Conservation (phyloP, 129 eudicot species). For the Pseudognaphalium luteoalbum region DNA sequence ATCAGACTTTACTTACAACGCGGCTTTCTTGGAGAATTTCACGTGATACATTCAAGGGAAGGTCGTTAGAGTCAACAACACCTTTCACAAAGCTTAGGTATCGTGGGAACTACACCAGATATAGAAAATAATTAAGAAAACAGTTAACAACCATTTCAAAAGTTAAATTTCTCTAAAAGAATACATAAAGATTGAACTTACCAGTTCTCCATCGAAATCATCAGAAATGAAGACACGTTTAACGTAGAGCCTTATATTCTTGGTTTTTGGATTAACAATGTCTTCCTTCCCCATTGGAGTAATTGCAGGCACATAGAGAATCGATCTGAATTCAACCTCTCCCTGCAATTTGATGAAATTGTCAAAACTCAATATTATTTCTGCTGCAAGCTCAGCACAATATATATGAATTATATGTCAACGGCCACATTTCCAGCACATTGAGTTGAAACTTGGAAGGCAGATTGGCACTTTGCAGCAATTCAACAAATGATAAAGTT, state of each 20-base stretch:
- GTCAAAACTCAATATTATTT: background rate
- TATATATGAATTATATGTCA: background rate
- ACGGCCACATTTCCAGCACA: background rate
- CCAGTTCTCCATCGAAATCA: slow-evolving; percentile 97
- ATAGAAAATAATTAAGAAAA: slow-evolving; percentile 8
- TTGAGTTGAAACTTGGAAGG: no score
- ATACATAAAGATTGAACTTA: slow-evolving; percentile 29
- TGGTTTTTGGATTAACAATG: slow-evolving; percentile 77
- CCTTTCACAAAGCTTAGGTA: slow-evolving; percentile 92
- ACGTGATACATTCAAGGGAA: slow-evolving; percentile 93
- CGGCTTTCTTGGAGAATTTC: slow-evolving; percentile 99
- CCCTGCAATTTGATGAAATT: slow-evolving; percentile 51
- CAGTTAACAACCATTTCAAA: slow-evolving; percentile 18
- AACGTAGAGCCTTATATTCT: slow-evolving; percentile 89
- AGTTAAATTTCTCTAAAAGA: background rate
- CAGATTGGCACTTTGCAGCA: no score
- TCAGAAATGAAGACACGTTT: slow-evolving; percentile 94
- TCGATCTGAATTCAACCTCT: slow-evolving; percentile 92
- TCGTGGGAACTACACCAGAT: slow-evolving; percentile 69
- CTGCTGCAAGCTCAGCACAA: background rate
- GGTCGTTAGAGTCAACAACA: slow-evolving; percentile 95
- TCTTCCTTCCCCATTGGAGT: slow-evolving; percentile 84
- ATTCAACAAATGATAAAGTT: no score
- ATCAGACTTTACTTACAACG: slow-evolving; percentile 57
- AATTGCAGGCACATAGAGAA: slow-evolving; percentile 78